Base-by-base conservation (phyloP, 345 rosid genomes). In the Fremontodendron californicum region DNA sequence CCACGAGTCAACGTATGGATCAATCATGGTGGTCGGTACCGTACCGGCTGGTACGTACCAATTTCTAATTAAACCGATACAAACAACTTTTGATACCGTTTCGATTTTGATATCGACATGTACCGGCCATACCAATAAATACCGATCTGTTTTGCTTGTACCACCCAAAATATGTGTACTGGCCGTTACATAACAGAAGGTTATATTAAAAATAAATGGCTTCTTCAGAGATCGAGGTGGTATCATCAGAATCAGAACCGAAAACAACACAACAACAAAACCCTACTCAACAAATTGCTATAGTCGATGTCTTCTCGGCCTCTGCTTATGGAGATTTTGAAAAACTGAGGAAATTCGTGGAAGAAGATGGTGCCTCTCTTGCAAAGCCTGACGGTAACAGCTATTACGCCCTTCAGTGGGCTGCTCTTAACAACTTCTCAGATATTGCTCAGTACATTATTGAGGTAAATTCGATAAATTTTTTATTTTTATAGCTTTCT, bases 321-420 rank as follows among this genome's bases (percentile, higher is more conserved):
- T 63, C 45, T 37, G 70, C 93, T 75, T 90, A 90, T 19, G 98
- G 98, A 9, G 91, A 95, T 81, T 84, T 92, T 67, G 86, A 81
- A 78, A 86, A 90, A 73, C 75, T 95, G 10, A 79, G 87, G 51
- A 85, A 84, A 74, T 90, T 90, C 77, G 92, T 93, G 6, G 96
- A 95, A 77, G 85, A 39, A 64, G 46, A 64, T 9, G 46, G 27
- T 1, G 70, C 46, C 15, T 39, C 46, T 37, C 27, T 39, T 9
- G 13, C 45, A 16, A 37, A 13, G 39, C 29, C 70, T 37, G 70
- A 39, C 46, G 46, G 29, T n/a, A 64, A 64, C 16, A 21, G 70
- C 70, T 64, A 39, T 19, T 39, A 75, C 72, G 86, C 97, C 73
- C 89, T 94, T 60, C 98, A 94, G 27, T 94, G 98, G 98, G 95